Evolutionary conservation across 306 rosid genomes (phyloP), one percentile per base, ranked within the genome.

Genomic region (Lablab purpureus): DNA sequence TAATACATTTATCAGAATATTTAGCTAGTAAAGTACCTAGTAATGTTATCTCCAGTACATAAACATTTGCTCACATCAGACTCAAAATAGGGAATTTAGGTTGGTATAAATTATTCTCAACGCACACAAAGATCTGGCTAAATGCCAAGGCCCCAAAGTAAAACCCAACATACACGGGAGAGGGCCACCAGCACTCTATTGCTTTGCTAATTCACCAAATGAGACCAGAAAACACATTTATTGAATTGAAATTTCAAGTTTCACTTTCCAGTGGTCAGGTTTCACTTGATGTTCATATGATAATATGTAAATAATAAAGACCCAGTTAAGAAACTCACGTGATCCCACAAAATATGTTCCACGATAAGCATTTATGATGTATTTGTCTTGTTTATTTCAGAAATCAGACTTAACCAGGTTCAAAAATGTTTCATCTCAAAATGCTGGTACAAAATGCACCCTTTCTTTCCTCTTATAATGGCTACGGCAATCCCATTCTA

Each of bases 171-270:
- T 10, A 21, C 60, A 41, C 4, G 30, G 37, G 41, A 50, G n/a
- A 67, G 68, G 27, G 30, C 32, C 18, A 66, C 50, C 4, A 14
- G 68, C 66, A 59, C 56, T 17, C 9, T 22, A 66, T 22, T 65
- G 54, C 54, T 50, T 21, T 15, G 13, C 14, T 15, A 49, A 47
- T 75, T 75, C 49, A 46, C 36, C 40, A 45, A 30, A 17, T n/a
- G 52, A 28, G 36, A 30, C 30, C 7, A 15, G 63, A 6, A 30
- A 62, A 63, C 14, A 37, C 17, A 25, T 37, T 62, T 27, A 0
- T 28, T 76, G 17, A 64, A 51, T 27, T 50, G 6, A 15, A 47
- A 47, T 62, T 45, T 75, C 59, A 47, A 21, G 40, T 13, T 63
- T 63, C 80, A 64, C 40, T 21, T 32, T 22, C 68, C 15, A 22